A percentile compares a stretch with the other conserved stretches of the same genome.
Evolutionary conservation across 75 land plant genomes (phyloP).

Genomic region (Pinus tabuliformis): DNA sequence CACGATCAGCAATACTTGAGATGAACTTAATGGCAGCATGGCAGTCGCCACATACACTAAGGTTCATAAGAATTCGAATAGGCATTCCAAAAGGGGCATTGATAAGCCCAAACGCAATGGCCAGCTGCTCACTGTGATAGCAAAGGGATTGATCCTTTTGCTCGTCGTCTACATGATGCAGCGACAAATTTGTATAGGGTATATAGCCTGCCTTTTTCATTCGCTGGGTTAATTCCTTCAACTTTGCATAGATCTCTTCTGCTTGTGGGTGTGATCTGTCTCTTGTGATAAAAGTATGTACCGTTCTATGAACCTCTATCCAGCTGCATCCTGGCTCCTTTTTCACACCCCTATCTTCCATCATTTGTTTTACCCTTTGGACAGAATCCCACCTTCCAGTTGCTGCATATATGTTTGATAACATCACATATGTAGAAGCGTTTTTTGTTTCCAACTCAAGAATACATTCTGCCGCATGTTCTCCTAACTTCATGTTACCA

Average conservation of each 20-base stretch:
- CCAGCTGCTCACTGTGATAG: slow-evolving; percentile 17
- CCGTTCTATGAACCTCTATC: slow-evolving; percentile 10
- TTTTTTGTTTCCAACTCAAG: slow-evolving; percentile 4
- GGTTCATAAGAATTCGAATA: slow-evolving; percentile 17
- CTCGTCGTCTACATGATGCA: not conserved
- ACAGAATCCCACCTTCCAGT: slow-evolving; percentile 8
- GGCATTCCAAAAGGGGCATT: slow-evolving; percentile 9
- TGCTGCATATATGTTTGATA: slow-evolving; percentile 7
- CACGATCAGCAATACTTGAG: slow-evolving; percentile 14
- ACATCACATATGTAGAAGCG: slow-evolving; percentile 5
- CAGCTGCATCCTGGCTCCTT: slow-evolving; percentile 15
- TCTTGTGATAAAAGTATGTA: slow-evolving; percentile 14
- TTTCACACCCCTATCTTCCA: slow-evolving; percentile 7
- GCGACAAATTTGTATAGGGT: slow-evolving; percentile 12
- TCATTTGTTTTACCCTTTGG: not conserved
- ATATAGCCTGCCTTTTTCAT: slow-evolving; percentile 11
- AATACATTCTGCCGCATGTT: slow-evolving; percentile 4
- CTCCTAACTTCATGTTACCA: slow-evolving; percentile 12
- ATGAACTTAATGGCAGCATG: slow-evolving; percentile 15
- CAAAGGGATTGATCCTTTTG: slow-evolving; percentile 11
- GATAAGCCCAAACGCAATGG: slow-evolving; percentile 21
- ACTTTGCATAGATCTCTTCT: slow-evolving; percentile 15
- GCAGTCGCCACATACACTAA: slow-evolving; percentile 23
- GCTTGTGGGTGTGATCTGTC: slow-evolving; percentile 12
- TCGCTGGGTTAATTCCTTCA: slow-evolving; percentile 1